Base-by-base conservation (phyloP, 2,329 filamentous ascomycete genomes). In the Phaeomoniella chlamydospora region DNA sequence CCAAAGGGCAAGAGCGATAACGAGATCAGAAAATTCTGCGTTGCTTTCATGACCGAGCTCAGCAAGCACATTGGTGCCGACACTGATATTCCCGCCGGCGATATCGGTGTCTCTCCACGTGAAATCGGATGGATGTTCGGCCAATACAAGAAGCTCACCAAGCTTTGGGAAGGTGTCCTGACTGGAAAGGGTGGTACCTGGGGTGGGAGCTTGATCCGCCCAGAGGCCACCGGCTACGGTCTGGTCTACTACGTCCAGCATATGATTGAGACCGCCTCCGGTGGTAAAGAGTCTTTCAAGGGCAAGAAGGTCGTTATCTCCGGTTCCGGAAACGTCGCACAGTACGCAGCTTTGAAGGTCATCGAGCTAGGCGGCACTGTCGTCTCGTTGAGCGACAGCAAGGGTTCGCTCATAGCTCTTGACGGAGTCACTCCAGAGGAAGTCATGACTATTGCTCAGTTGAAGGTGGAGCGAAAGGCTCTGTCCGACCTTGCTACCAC, bases 1-100 rank as follows among this genome's bases (percentile, higher is more conserved):
- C 90, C 90, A 61, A 98, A 96, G 76, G 87, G 86, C 68, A 96
- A 94, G 75, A 82, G 80, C 38, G 87, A 98, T 65, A 82, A 77
- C 59, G 90, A 96, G 74, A 96, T 96, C 67, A 83, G 90, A 55
- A 83, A 84, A 57, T 96, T 98, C 74, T 96, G 88, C 69, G 77
- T 81, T 46, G 67, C 86, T 41, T 98, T 96, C 72, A 96, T 96
- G 90, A 78, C 77, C 50, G 84, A 94, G 70, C 76, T 98, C 43
- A 81, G 73, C 69, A 86, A 84, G 67, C 87, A 96, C 74, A 96
- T 96, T 57, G 86, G 90, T 49, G 85, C 85, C 47, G 82, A 94
- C 62, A 94, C 85, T 33, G 90, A 96, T 57, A 86, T 98, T 16
- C 90, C 90, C 42, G 90, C 90, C 45, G 90, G 90, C 59, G 90